Evolutionary conservation across 306 rosid genomes (phyloP).

Genomic region (Fragaria nilgerrensis): DNA sequence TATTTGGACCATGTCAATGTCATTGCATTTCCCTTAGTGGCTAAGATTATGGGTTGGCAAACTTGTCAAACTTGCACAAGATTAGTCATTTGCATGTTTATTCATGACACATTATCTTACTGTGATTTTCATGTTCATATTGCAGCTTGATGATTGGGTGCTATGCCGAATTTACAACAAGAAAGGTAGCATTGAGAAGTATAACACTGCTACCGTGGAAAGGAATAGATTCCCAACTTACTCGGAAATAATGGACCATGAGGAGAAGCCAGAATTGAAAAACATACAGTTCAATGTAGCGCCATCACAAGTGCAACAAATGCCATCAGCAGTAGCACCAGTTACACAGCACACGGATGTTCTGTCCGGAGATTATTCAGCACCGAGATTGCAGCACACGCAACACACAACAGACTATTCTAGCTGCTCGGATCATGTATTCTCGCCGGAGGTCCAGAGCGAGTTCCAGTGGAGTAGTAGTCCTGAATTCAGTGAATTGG

Average conservation of each 20-base stretch:
- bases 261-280: conserved; percentile 52
- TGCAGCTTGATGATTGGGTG: conserved; percentile 98
- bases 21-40: background rate
- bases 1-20: conserved; percentile 4
- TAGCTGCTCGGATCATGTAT: conserved; percentile 72
- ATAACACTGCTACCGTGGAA: conserved; percentile 20
- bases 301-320: background rate
- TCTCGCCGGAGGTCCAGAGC: conserved; percentile 85
- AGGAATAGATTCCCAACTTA: conserved; percentile 13
- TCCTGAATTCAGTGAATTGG: conserved; percentile 22
- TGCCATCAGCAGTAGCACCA: conserved; percentile 29
- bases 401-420: conserved; percentile 48
- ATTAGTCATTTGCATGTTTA: background rate
- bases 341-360: conserved; percentile 43
- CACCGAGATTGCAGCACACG: conserved; percentile 45
- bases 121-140: background rate
- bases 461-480: conserved; percentile 54
- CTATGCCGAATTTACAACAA: conserved; percentile 91
- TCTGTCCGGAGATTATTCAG: conserved; percentile 42
- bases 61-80: background rate
- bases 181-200: conserved; percentile 68
- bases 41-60: background rate
- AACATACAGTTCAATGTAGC: background rate
- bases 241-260: conserved; percentile 39
- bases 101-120: background rate